Base-by-base conservation (phyloP, 2,329 filamentous ascomycete genomes). In the Claviceps monticola region DNA sequence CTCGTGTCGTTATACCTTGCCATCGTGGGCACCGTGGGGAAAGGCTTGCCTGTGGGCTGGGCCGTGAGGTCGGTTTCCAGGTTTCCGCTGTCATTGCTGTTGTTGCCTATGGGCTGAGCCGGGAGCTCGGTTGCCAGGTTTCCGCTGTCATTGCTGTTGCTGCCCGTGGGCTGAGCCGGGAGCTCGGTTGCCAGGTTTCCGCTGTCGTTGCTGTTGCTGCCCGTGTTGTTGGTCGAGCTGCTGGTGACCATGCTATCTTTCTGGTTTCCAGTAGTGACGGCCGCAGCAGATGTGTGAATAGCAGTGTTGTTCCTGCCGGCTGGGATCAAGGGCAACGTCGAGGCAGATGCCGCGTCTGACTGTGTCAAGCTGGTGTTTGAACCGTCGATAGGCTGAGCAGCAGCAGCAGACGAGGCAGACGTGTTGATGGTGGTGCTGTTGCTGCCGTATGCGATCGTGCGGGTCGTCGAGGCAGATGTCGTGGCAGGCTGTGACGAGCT, bases 1-100 rank as follows among this genome's bases (percentile, higher is more conserved):
- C 49, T 50, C 16, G 59, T 57, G 7, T 41, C 50, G 54, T 59
- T 62, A 36, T 47, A 42, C 54, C 54, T 56, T 26, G 17, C 51
- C 50, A 50, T 49, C 4, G 55, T 57, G 6, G 50, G 36, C 50
- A 51, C 46, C 4, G 55, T 57, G 6, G 50, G 29, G 14, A 43
- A 42, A 9, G 49, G 37, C 38, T 34, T 50, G 29, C 58, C 53
- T 23, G 56, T 57, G 14, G 50, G 52, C n/a, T 49, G 52, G 4
- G 45, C 43, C 16, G 51, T 54, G 37, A 49, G 17, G 44, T 49
- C 45, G 23, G 53, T 45, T 11, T 36, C 42, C 9, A 38, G 36
- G n/a, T 16, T 19, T 13, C 17, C 36, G 21, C 34, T 52, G 19
- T 45, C 34, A 11, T 34, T 39, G 6, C n/a, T 16, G 44, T 21